Conservation (phyloP, 257 asterid genomes). For the Rubia yunnanensis region DNA sequence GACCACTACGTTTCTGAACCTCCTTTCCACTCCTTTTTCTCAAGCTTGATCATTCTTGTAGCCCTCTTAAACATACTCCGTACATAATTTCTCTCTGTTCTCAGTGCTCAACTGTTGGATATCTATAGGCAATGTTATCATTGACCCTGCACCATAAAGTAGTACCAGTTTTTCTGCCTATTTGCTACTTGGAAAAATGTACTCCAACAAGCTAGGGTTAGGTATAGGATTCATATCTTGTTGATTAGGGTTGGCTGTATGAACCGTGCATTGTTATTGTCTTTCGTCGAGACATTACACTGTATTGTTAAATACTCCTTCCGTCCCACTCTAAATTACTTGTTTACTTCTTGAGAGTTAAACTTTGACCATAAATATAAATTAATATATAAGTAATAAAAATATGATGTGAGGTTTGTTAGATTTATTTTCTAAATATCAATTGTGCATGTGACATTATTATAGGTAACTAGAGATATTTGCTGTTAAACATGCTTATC, state of each 20-base stretch:
- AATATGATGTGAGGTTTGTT: too few relatives aligned
- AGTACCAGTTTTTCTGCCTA: neutral
- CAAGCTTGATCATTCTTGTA: neutral
- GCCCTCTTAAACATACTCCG: slow-evolving; percentile 2
- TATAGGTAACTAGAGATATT: too few relatives aligned
- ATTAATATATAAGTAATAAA: too few relatives aligned
- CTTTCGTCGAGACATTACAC: too few relatives aligned
- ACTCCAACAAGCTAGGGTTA: neutral
- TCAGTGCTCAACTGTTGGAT: neutral
- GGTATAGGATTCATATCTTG: neutral
- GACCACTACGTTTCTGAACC: neutral
- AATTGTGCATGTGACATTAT: too few relatives aligned
- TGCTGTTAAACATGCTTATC: too few relatives aligned
- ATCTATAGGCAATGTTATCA: neutral
- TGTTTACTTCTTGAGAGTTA: too few relatives aligned
- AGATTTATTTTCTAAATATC: too few relatives aligned
- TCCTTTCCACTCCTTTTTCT: neutral
- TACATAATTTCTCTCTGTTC: neutral
- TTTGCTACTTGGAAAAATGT: neutral
- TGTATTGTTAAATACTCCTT: too few relatives aligned
- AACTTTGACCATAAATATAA: too few relatives aligned
- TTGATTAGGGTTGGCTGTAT: neutral
- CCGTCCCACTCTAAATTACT: too few relatives aligned
- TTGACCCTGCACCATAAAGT: neutral
- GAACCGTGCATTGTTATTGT: too few relatives aligned